phyloP scores from a whole-genome alignment of 164 flowering plant species.

The Sedum album region DNA sequence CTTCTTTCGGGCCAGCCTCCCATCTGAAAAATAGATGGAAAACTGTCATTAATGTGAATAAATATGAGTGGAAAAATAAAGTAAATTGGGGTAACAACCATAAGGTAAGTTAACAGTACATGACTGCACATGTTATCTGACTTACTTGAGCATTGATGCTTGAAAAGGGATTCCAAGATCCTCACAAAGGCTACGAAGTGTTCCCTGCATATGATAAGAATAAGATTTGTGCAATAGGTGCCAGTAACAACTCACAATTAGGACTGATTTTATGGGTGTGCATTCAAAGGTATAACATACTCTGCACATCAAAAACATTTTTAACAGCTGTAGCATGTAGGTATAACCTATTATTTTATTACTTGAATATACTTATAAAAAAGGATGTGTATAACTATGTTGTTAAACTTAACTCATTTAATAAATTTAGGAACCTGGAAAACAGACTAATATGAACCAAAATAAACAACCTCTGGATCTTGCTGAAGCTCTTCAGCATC shows the following conservation, averaged over 20 bases:
- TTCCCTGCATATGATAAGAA: slow-evolving; percentile 35
- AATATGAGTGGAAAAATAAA: background rate
- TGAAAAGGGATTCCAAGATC: slow-evolving; percentile 80
- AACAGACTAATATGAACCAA: background rate
- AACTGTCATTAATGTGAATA: background rate
- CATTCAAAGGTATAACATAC: background rate
- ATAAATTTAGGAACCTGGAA: background rate
- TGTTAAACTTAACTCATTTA: background rate
- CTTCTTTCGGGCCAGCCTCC: slow-evolving; percentile 87
- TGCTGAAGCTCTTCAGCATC: slow-evolving; percentile 71
- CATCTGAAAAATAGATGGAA: slow-evolving; percentile 40
- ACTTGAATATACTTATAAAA: background rate
- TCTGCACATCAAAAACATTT: background rate
- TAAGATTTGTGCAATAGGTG: background rate
- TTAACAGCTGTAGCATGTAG: background rate
- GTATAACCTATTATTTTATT: background rate
- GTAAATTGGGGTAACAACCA: background rate
- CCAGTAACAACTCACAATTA: background rate
- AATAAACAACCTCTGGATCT: slow-evolving; percentile 64
- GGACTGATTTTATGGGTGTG: background rate
- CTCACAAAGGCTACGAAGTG: slow-evolving; percentile 70
- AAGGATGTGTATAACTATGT: background rate
- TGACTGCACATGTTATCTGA: background rate
- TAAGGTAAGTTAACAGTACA: background rate
- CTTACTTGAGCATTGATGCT: slow-evolving; percentile 72